These are phyloP conservation scores for Penicillium griseofulvum DNA, from an alignment of 2,329 filamentous ascomycete species.

Conservation along the genomic window DNA sequence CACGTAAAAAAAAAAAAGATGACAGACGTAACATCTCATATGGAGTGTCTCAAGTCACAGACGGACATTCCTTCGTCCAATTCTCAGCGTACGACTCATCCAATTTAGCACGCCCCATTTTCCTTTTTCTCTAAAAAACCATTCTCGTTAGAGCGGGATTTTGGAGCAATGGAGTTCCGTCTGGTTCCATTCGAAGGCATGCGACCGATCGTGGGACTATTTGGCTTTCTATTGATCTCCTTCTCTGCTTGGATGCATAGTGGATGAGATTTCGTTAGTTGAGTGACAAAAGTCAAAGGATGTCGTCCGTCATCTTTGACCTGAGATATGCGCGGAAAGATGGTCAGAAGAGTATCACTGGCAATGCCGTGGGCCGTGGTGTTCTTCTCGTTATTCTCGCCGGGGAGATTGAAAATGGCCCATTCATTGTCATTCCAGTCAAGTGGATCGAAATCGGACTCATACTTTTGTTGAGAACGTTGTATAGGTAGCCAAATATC, in stretches of 20 bases:
- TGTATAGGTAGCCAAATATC: constrained; percentile 12
- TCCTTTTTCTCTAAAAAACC: not conserved
- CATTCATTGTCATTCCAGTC: not conserved
- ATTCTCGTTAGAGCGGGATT: not conserved
- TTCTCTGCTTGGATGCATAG: not conserved
- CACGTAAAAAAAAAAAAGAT: not conserved
- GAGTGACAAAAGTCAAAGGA: not conserved
- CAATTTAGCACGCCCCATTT: not conserved
- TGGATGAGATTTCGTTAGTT: not conserved
- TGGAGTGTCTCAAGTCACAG: not conserved
- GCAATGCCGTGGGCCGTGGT: not conserved
- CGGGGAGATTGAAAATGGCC: not conserved
- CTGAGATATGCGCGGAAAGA: not conserved
- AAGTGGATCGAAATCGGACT: not conserved
- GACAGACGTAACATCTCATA: not conserved
- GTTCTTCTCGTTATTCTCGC: not conserved
- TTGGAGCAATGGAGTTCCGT: not conserved
- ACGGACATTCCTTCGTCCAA: not conserved
- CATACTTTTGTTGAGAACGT: constrained; percentile 3
- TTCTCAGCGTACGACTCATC: not conserved
- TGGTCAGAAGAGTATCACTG: not conserved
- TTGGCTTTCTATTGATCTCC: not conserved
- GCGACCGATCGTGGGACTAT: not conserved
- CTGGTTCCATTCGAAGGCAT: not conserved
- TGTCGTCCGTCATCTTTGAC: not conserved